Evolutionary conservation across 495 filamentous ascomycete genomes (phyloP).

Genomic region (Cryomyces antarcticus): DNA sequence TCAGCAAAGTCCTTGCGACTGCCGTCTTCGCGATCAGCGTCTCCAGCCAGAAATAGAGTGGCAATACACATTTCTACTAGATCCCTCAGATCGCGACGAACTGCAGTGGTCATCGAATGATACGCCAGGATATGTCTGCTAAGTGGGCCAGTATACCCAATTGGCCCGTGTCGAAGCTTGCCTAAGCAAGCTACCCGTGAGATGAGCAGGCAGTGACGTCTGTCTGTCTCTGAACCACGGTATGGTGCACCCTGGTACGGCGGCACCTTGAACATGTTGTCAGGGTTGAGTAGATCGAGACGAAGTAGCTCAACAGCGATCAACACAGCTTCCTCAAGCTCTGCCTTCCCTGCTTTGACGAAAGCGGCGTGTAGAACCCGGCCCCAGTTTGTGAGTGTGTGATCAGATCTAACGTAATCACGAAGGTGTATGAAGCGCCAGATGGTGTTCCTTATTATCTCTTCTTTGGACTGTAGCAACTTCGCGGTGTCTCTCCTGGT

Average conservation of each 20-base stretch:
- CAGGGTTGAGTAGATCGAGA: conserved; percentile 23
- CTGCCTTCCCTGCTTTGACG: conserved; percentile 24
- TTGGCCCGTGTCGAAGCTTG: conserved; percentile 58
- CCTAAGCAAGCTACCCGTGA: conserved; percentile 68
- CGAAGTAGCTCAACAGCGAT: conserved; percentile 64
- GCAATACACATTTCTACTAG: conserved; percentile 60
- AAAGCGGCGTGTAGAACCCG: conserved; percentile 46
- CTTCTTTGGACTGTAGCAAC: conserved; percentile 20
- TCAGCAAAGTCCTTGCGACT: conserved; percentile 42
- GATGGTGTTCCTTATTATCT: conserved; percentile 55
- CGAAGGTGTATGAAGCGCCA: conserved; percentile 83
- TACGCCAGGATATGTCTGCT: conserved; percentile 78
- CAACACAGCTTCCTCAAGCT: conserved; percentile 22
- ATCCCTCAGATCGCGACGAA: conserved; percentile 60
- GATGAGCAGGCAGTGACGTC: conserved; percentile 46
- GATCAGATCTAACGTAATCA: conserved; percentile 60
- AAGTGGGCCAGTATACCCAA: conserved; percentile 86
- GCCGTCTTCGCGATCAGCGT: conserved; percentile 38
- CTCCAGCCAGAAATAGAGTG: conserved; percentile 61
- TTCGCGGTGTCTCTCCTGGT: conserved; percentile 12
- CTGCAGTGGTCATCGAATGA: conserved; percentile 59
- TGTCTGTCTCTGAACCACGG: background rate
- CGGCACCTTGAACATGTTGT: background rate
- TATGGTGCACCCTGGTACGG: too few relatives aligned
- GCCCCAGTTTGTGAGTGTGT: conserved; percentile 72